Base-by-base conservation (phyloP, 164 flowering plant genomes). In the Protea cynaroides region DNA sequence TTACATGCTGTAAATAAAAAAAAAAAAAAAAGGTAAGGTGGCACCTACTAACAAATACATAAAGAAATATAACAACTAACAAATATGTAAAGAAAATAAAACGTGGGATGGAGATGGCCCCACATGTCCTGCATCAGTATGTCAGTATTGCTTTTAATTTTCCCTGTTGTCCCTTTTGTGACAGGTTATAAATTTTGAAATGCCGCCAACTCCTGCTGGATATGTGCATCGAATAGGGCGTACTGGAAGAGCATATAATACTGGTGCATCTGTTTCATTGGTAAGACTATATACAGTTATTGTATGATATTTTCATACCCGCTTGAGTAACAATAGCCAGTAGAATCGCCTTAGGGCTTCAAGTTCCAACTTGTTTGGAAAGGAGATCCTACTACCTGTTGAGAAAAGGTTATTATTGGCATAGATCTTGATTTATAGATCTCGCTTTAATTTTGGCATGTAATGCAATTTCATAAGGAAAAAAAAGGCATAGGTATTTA, bases 161-260 rank as follows among this genome's bases (percentile, higher is more conserved):
- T 1, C 29, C 47, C 17, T 17, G 3, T 29, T 6, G 14, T 19
- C 4, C 12, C 38, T 58, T 69, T 40, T 52, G 34, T 64, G 29
- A 47, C 83, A 94, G 99, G 99, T 95, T 61, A 76, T 95, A 66
- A 95, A 92, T 69, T 88, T 80, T 73, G 97, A 95, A 13, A 84
- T 95, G 96, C 97, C 99, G 71, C 78, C 18, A 72, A 81, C 62
- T 76, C 81, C 80, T 38, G 83, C 79, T 19, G 94, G 92, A 59
- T 95, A 95, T 75, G 82, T 92, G 6, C 97, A 92, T 82, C 89
- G 99, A 25, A 89, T 95, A 78, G 97, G 97, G 23, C 97, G 97
- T 44, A 92, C 97, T 53, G 99, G 99, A 76, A 86, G 97, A 81
- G 97, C 90, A 22, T 78, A 81, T 74, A 87, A 72, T 65, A 85